A percentile compares a stretch with the other conserved stretches of the same genome.
phyloP scores from a whole-genome alignment of 768 basidiomycete species.

The Lentinula raphanica region DNA sequence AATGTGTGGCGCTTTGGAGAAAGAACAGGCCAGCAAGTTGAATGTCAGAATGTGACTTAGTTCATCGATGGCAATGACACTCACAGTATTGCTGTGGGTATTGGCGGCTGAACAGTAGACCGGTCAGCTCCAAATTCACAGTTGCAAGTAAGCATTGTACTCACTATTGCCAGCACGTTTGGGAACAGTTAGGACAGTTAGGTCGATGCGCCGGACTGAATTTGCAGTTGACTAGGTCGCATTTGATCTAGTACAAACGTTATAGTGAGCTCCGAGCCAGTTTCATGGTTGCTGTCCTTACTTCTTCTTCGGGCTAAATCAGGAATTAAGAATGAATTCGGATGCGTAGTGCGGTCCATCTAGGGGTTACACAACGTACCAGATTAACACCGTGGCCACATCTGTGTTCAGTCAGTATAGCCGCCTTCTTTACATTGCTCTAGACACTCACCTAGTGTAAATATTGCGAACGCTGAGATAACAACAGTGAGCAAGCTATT shows the following conservation, averaged over 20 bases:
- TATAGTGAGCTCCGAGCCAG: not conserved
- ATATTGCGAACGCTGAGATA: slow-evolving; percentile 47
- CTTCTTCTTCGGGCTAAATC: slow-evolving; percentile 56
- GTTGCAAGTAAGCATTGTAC: slow-evolving; percentile 18
- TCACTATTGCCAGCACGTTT: slow-evolving; percentile 70
- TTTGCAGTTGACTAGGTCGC: slow-evolving; percentile 53
- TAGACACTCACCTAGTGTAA: slow-evolving; percentile 40
- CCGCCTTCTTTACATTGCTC: slow-evolving; percentile 6
- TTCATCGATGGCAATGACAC: slow-evolving; percentile 12
- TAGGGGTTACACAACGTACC: slow-evolving; percentile 27
- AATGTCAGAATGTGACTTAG: not conserved
- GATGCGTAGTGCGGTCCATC: not conserved
- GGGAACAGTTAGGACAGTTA: slow-evolving; percentile 48
- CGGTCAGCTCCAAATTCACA: slow-evolving; percentile 12
- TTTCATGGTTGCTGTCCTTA: slow-evolving; percentile 11
- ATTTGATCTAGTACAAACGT: slow-evolving; percentile 47
- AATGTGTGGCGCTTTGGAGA: slow-evolving; percentile 49
- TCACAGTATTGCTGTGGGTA: slow-evolving; percentile 63
- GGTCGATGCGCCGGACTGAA: slow-evolving; percentile 55
- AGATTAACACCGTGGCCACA: slow-evolving; percentile 51
- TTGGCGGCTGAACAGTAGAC: slow-evolving; percentile 38
- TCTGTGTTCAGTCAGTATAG: slow-evolving; percentile 23
- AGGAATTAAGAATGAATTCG: slow-evolving; percentile 7
- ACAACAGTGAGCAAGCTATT: slow-evolving; percentile 18
- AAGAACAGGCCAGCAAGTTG: slow-evolving; percentile 13